Percentiles rank a stretch among this genome's conserved stretches.
Evolutionary conservation across 2,329 filamentous ascomycete species (phyloP).

Genomic region (Trichoderma citrinoviride): DNA sequence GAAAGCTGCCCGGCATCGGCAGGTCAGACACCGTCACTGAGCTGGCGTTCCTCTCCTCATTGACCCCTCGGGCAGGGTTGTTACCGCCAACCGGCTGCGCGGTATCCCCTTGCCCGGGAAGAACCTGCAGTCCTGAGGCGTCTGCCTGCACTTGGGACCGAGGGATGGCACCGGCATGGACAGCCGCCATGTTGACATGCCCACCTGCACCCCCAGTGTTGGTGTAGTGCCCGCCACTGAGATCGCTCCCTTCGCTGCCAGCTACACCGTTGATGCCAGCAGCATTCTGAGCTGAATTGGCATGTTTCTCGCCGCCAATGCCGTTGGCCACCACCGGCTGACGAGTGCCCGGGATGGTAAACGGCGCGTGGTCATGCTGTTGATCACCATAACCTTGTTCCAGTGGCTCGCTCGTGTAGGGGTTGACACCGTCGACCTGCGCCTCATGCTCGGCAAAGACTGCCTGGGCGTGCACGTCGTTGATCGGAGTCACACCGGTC

Average conservation of each 20-base stretch:
- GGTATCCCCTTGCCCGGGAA: conserved; percentile 21
- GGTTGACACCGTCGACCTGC: conserved; percentile 55
- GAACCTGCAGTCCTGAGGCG: conserved; percentile 19
- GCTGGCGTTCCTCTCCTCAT: conserved; percentile 39
- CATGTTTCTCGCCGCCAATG: background rate
- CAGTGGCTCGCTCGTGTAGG: conserved; percentile 51
- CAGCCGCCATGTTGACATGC: conserved; percentile 23
- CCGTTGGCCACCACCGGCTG: conserved; percentile 1
- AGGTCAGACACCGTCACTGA: conserved; percentile 60
- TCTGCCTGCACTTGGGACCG: conserved; percentile 29
- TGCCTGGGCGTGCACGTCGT: conserved; percentile 50
- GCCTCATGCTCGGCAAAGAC: conserved; percentile 51
- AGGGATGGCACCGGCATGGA: conserved; percentile 23
- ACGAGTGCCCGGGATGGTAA: conserved; percentile 4
- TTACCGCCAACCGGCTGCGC: conserved; percentile 7
- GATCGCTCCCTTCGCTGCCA: background rate
- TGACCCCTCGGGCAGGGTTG: background rate
- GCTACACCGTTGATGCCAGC: background rate
- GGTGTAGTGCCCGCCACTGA: conserved; percentile 23
- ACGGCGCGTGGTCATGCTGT: background rate
- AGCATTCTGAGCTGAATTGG: background rate
- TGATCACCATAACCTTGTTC: conserved; percentile 26
- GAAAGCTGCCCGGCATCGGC: conserved; percentile 68
- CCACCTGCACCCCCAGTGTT: conserved; percentile 18
- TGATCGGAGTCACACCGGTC: conserved; percentile 45